Evolutionary conservation across 352 stramenopile genomes (phyloP), one percentile per base, ranked within the genome.

Genomic region (Globisporangium echinulatum): DNA sequence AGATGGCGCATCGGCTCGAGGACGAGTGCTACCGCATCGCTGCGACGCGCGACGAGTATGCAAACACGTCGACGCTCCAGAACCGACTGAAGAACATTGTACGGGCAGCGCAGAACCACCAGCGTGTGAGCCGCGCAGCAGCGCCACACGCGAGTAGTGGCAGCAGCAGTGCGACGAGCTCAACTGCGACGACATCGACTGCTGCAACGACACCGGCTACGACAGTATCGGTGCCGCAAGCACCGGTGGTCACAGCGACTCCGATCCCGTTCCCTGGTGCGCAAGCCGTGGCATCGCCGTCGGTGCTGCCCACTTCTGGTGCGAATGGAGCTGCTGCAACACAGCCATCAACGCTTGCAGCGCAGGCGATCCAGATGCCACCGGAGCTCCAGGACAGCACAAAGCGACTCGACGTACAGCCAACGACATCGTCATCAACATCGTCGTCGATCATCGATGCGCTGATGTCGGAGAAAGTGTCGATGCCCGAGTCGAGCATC

Each of bases 1-100:
- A 99, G 66, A 99, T 99, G 96, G 97, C 97, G 1, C 96, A 98
- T 62, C 86, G 96, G 50, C 76, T 99, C 46, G 97, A 99, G 68
- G 96, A 99, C 58, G 96, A 96, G 60, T 90, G 98, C 52, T 99
- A 99, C 63, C 85, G 85, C 5, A 91, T 91, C 68, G 74, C 96
- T 70, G 47, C 74, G 43, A 74, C 86, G 52, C 59, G 96, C 55
- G 92, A 97, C 53, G 94, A 98, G 51, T 99, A 99, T 63, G 95
- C 96, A 50, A 96, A 99, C 74, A 92, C 83, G 14, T 82, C 69
- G 37, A 99, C 96, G 15, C 67, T 99, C 15, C 98, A 99, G 64
- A 85, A 92, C 53, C 82, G 97, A 5, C 72, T 99, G 59, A 97
- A 98, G 61, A 93, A 90, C 59, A 90, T 99, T 37, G 96, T 98